A percentile compares a stretch with the other conserved stretches of the same genome.
These are phyloP conservation scores for Zanthoxylum bungeanum DNA, from an alignment of 345 rosid genomes.

Conservation along the genomic window DNA sequence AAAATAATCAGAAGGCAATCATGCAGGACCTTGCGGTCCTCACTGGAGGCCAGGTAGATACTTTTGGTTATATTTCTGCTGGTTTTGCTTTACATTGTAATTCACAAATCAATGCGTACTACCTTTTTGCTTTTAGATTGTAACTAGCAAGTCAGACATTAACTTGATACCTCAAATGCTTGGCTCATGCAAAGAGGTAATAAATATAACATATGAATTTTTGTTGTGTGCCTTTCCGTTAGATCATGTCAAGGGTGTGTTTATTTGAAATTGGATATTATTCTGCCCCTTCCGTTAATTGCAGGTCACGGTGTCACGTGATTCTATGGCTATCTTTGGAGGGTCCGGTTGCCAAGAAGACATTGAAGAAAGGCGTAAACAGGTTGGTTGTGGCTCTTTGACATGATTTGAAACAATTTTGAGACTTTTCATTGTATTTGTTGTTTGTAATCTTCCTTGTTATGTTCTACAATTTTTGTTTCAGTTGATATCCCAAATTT, in stretches of 20 bases:
- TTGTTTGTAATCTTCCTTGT: too few relatives aligned
- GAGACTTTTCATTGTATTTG: too few relatives aligned
- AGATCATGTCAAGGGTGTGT: too few relatives aligned
- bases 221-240: too few relatives aligned
- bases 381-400: conserved; percentile 26
- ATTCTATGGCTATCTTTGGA: conserved; percentile 37
- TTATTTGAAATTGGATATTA: background rate
- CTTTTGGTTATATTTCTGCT: background rate
- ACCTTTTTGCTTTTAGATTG: background rate
- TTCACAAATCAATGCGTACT: too few relatives aligned
- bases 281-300: background rate
- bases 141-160: conserved; percentile 32
- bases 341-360: conserved; percentile 37
- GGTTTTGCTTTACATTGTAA: background rate
- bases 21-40: conserved; percentile 45
- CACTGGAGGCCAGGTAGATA: conserved; percentile 41
- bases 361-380: conserved; percentile 44
- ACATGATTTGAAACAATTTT: too few relatives aligned
- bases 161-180: conserved; percentile 37
- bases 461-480: too few relatives aligned
- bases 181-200: conserved; percentile 51
- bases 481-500: too few relatives aligned
- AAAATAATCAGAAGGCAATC: conserved; percentile 38
- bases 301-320: conserved; percentile 33
- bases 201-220: too few relatives aligned